phyloP scores from a whole-genome alignment of 2,329 filamentous ascomycete genomes.

The Aspergillus japonicus region DNA sequence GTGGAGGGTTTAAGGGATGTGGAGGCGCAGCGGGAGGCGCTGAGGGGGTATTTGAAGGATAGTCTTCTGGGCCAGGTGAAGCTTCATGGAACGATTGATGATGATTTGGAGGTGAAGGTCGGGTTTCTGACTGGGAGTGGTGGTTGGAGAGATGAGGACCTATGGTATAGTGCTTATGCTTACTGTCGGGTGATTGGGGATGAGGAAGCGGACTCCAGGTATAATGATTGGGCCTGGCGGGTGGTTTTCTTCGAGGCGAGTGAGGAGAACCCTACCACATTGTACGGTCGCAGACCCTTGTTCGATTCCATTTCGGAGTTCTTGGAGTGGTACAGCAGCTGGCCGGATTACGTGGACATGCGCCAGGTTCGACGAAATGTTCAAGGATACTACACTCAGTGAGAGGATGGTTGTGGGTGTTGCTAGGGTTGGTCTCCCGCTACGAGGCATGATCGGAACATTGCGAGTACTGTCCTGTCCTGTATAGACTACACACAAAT shows the following conservation, averaged over 20 bases:
- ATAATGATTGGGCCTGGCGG: background rate
- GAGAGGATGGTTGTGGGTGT: no score
- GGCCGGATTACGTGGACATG: slow-evolving; percentile 10
- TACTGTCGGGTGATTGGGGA: background rate
- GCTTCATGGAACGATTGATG: background rate
- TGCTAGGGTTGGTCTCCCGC: no score
- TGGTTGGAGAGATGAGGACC: background rate
- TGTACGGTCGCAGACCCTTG: slow-evolving; percentile 12
- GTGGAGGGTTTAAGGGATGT: background rate
- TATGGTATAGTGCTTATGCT: background rate
- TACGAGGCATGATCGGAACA: no score
- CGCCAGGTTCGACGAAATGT: no score
- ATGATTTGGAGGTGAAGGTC: background rate
- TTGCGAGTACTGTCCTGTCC: no score
- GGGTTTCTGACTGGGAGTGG: background rate
- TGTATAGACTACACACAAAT: no score
- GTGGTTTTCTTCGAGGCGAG: background rate
- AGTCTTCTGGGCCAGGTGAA: no score
- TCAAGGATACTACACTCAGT: no score
- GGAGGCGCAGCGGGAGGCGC: background rate
- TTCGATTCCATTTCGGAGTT: slow-evolving; percentile 18
- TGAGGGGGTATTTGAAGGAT: background rate
- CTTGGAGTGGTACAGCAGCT: slow-evolving; percentile 16
- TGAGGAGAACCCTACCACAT: background rate
- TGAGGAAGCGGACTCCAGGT: background rate